Conservation (phyloP, 305 asterid genomes). For the Solanum chacoense region DNA sequence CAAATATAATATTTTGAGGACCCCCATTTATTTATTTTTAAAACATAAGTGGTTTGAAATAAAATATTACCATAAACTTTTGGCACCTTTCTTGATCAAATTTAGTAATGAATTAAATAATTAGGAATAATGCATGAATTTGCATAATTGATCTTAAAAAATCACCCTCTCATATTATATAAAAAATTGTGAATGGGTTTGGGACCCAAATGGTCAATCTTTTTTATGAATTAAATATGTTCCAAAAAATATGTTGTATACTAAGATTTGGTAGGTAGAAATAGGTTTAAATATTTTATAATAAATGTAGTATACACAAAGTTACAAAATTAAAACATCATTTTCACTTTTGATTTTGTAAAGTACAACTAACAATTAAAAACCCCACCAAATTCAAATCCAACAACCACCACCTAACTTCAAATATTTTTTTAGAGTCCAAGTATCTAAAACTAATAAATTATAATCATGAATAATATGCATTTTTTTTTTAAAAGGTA, state of each 20-base stretch:
- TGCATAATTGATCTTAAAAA: not conserved
- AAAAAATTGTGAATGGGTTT: not conserved
- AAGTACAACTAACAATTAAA: not conserved
- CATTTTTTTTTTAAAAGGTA: not conserved
- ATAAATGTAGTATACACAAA: not conserved
- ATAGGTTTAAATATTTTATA: not conserved
- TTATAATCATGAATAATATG: too few relatives aligned
- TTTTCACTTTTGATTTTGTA: not conserved
- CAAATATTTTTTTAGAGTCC: not conserved
- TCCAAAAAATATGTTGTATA: not conserved
- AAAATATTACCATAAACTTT: not conserved
- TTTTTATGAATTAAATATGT: not conserved
- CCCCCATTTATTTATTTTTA: not conserved
- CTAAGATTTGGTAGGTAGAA: not conserved
- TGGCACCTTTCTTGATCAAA: not conserved
- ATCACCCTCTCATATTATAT: not conserved
- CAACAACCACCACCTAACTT: not conserved
- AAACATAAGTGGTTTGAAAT: not conserved
- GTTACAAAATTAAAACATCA: not conserved
- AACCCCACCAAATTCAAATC: not conserved
- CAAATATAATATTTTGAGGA: not conserved
- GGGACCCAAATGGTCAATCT: not conserved
- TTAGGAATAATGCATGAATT: not conserved
- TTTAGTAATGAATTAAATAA: not conserved
- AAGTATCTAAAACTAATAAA: too few relatives aligned